Conservation (phyloP, 306 rosid species). For the Citrullus colocynthis region DNA sequence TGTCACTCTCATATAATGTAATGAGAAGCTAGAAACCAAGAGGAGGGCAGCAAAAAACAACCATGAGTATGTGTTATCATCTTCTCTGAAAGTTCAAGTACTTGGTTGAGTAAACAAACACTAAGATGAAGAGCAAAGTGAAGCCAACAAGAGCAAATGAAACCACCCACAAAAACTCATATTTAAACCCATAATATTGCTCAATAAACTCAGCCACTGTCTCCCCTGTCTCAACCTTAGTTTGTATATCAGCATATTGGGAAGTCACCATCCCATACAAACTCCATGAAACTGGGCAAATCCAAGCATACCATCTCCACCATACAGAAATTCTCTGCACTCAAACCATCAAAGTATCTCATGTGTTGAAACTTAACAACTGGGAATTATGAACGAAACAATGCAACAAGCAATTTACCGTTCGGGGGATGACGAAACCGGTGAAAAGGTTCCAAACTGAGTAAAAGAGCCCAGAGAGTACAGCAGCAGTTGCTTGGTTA, state of each 20-base stretch:
- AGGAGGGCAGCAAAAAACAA: neutral
- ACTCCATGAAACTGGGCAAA: conserved; percentile 24
- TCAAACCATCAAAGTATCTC: neutral
- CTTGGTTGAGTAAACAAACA: conserved; percentile 6
- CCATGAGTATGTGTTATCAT: conserved; percentile 1
- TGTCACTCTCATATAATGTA: neutral
- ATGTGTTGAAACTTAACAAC: neutral
- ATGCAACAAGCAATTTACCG: neutral
- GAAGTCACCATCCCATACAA: conserved; percentile 23
- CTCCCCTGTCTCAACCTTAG: conserved; percentile 22
- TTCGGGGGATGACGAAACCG: conserved; percentile 23
- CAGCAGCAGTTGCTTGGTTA: conserved; percentile 8
- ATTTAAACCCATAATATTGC: conserved; percentile 15
- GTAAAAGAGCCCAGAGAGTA: conserved; percentile 9
- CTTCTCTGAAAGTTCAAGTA: conserved; percentile 21
- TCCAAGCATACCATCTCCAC: conserved; percentile 27
- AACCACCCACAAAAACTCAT: conserved; percentile 20
- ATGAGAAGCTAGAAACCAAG: neutral
- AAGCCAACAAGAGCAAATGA: conserved; percentile 13
- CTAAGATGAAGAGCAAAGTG: conserved; percentile 6
- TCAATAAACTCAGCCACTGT: conserved; percentile 17
- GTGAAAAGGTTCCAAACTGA: conserved; percentile 17
- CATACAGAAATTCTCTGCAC: conserved; percentile 21
- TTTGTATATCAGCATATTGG: conserved; percentile 21
- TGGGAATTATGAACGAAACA: neutral